Conservation (phyloP, 139 green algal species). For the Penium margaritaceum region DNA sequence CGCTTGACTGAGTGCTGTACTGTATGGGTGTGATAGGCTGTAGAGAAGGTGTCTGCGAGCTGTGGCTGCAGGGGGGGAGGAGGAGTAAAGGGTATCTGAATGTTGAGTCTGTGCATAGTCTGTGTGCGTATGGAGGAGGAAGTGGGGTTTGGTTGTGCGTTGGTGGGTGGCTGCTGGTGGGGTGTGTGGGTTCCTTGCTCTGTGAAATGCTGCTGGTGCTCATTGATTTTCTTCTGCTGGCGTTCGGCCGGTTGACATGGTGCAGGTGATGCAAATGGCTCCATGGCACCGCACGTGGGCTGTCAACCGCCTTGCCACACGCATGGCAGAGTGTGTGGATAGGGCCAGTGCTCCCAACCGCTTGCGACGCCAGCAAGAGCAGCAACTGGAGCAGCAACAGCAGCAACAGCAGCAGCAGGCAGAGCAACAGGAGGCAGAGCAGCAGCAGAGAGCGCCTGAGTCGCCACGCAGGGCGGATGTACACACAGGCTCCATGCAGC, state of each 20-base stretch:
- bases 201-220: not conserved
- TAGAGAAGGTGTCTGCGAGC: not conserved
- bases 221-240: not conserved
- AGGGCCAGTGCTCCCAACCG: constrained; percentile 21
- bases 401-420: not conserved
- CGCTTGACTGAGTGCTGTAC: not conserved
- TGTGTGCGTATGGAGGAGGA: not conserved
- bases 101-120: not conserved
- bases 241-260: not conserved
- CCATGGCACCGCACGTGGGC: constrained; percentile 40
- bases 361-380: not conserved
- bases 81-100: not conserved
- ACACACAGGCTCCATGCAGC: no score
- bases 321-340: constrained; percentile 30
- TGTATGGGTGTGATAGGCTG: no score
- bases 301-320: constrained; percentile 11
- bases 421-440: no score
- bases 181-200: not conserved
- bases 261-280: constrained; percentile 39
- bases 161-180: not conserved
- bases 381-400: not conserved
- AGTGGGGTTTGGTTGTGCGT: no score
- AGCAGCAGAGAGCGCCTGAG: no score
- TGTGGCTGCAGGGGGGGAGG: not conserved
- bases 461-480: no score